Base-by-base conservation (phyloP, 176 grass and related monocot species). In the Metroxylon sagu region DNA sequence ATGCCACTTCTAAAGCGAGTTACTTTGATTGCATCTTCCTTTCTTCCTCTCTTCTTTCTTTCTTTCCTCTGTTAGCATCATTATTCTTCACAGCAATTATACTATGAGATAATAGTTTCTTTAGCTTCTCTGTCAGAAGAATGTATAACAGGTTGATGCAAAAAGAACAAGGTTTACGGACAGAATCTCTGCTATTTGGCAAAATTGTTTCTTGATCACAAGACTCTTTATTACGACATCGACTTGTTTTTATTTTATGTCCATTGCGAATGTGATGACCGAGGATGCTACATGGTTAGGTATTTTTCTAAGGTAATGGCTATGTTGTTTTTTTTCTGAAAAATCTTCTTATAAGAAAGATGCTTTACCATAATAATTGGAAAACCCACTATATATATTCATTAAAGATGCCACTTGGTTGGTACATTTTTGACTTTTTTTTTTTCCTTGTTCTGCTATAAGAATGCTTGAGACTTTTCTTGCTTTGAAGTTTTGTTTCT, bases 101-200 rank as follows among this genome's bases (percentile, higher is more conserved):
- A 43, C 35, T 43, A 43, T 12, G 35, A 43, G 35, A 43, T 43
- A 7, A 43, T 14, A 43, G 35, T 10, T 14, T 55, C 54, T 48
- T 29, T 53, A 18, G n/a, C 19, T 26, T 16, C 26, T 25, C 27
- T 63, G 6, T 48, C 39, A 17, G 29, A 63, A 62, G 5, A 14
- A 17, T 26, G 14, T 55, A 5, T 23, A 30, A 49, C 84, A 98
- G 94, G 88, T 98, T 64, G 94, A 98, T 83, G 94, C 67, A 92
- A 98, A 82, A 98, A 98, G 73, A 93, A 93, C 62, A 98, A 89
- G 77, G 85, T 98, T 75, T 98, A 93, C 57, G 88, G 94, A 50
- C 88, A 98, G 64, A 98, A 98, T 67, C 84, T 98, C 56, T 98
- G 94, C 78, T 98, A 93, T 57, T 71, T 98, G 67, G 94, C 94